phyloP scores from a whole-genome alignment of 2,329 filamentous ascomycete genomes.

The Apiospora arundinis region DNA sequence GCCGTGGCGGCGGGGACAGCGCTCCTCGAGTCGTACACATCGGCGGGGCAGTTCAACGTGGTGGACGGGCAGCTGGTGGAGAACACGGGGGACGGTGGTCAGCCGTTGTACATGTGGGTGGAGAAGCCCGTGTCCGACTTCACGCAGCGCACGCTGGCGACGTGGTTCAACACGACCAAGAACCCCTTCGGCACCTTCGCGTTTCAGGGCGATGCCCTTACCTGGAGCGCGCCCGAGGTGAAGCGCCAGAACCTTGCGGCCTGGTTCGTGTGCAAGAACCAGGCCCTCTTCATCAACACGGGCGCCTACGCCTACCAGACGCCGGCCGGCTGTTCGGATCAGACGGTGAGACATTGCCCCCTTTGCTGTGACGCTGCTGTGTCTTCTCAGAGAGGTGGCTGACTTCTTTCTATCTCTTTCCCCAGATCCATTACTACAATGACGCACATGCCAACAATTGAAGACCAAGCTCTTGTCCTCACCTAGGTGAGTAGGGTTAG shows the following conservation, averaged over 20 bases:
- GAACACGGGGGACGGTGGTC: constrained; percentile 45
- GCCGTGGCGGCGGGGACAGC: constrained; percentile 52
- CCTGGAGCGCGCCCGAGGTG: constrained; percentile 57
- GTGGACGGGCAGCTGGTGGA: constrained; percentile 61
- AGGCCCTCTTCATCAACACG: constrained; percentile 62
- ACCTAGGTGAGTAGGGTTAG: neutral
- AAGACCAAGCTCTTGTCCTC: neutral
- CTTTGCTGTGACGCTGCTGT: neutral
- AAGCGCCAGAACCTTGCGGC: constrained; percentile 61
- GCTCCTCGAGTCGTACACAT: constrained; percentile 56
- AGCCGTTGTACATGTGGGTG: constrained; percentile 53
- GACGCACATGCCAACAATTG: constrained; percentile 40
- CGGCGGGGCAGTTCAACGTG: constrained; percentile 65
- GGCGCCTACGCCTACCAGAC: constrained; percentile 65
- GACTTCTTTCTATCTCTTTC: neutral
- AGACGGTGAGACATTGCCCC: constrained; percentile 53
- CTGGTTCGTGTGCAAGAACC: constrained; percentile 63
- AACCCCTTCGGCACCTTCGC: constrained; percentile 63
- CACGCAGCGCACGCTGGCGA: constrained; percentile 54
- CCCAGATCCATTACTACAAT: constrained; percentile 51
- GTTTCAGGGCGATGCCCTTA: constrained; percentile 63
- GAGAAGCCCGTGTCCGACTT: constrained; percentile 48
- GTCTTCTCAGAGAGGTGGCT: neutral
- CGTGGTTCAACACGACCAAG: constrained; percentile 56
- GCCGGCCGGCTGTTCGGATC: constrained; percentile 62